Evolutionary conservation across 345 rosid genomes (phyloP).

Genomic region (Capsella bursapastoris): DNA sequence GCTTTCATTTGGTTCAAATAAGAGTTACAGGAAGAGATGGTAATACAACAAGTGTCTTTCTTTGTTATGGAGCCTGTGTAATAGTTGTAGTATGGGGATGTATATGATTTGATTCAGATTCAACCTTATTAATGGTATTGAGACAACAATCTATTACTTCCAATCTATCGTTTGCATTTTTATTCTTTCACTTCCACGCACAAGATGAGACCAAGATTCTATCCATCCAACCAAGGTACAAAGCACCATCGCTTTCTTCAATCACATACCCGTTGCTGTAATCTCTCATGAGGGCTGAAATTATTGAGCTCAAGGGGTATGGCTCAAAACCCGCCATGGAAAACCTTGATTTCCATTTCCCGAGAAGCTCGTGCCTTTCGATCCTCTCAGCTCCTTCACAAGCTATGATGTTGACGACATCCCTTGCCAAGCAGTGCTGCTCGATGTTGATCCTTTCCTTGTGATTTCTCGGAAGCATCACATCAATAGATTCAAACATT

Average conservation of each 20-base stretch:
- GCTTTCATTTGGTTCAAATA: constrained; percentile 41
- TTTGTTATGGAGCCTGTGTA: constrained; percentile 37
- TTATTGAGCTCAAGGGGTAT: constrained; percentile 76
- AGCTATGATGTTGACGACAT: constrained; percentile 85
- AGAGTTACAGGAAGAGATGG: constrained; percentile 36
- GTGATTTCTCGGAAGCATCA: constrained; percentile 67
- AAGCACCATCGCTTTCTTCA: constrained; percentile 78
- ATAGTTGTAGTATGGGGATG: constrained; percentile 44
- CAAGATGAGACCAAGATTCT: constrained; percentile 70
- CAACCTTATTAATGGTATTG: constrained; percentile 37
- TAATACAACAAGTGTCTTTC: constrained; percentile 34
- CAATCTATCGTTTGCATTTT: constrained; percentile 15
- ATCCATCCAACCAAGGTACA: constrained; percentile 87
- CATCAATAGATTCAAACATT: constrained; percentile 90
- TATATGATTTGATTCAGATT: constrained; percentile 43
- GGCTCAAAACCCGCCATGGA: constrained; percentile 82
- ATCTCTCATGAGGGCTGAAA: constrained; percentile 56
- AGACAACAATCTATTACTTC: constrained; percentile 31
- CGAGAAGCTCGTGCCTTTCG: constrained; percentile 79
- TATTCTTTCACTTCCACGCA: constrained; percentile 42
- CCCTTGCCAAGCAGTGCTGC: constrained; percentile 92
- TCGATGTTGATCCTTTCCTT: constrained; percentile 84
- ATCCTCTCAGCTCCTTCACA: constrained; percentile 92
- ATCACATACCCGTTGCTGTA: constrained; percentile 66
- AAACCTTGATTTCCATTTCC: constrained; percentile 82